Percentiles rank a stretch among this genome's conserved stretches.
Evolutionary conservation across 1,139 yeast species (phyloP).

Genomic region (Scheffersomyces lignicola): DNA sequence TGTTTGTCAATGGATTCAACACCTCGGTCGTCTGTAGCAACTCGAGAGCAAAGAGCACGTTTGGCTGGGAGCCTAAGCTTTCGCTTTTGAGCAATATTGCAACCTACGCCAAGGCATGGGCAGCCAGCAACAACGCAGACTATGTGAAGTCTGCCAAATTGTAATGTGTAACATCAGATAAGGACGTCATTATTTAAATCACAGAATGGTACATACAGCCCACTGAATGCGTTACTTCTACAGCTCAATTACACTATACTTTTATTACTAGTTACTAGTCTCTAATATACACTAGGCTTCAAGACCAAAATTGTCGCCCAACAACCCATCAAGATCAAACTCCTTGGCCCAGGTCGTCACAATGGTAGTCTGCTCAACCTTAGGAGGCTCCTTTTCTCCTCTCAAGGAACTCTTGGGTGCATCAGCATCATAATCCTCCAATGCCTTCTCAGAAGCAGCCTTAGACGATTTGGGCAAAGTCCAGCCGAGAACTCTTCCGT

Average conservation of each 20-base stretch:
- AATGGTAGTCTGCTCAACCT: constrained; percentile 73
- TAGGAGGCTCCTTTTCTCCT: constrained; percentile 50
- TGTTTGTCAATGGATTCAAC: constrained; percentile 4
- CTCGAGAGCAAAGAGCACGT: not conserved
- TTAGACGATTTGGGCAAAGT: constrained; percentile 73
- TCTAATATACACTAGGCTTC: constrained; percentile 3
- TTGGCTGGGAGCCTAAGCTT: constrained; percentile 2
- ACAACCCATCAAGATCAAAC: constrained; percentile 84
- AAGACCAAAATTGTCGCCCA: constrained; percentile 42
- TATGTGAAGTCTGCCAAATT: not conserved
- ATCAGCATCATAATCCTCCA: constrained; percentile 22
- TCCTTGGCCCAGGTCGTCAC: constrained; percentile 94
- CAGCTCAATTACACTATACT: not conserved
- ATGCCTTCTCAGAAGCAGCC: constrained; percentile 25
- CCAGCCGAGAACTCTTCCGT: constrained; percentile 93
- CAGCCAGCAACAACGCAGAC: constrained; percentile 2
- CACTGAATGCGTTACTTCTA: not conserved
- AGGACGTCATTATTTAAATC: too few relatives aligned
- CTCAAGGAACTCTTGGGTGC: constrained; percentile 45
- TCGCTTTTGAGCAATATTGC: not conserved
- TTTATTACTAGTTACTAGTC: not conserved
- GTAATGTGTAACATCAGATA: too few relatives aligned
- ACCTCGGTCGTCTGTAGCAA: constrained; percentile 1
- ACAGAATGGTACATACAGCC: too few relatives aligned
- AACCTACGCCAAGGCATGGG: not conserved